These are phyloP conservation scores for Suillus tomentosus DNA, from an alignment of 768 basidiomycete species.

Conservation along the genomic window DNA sequence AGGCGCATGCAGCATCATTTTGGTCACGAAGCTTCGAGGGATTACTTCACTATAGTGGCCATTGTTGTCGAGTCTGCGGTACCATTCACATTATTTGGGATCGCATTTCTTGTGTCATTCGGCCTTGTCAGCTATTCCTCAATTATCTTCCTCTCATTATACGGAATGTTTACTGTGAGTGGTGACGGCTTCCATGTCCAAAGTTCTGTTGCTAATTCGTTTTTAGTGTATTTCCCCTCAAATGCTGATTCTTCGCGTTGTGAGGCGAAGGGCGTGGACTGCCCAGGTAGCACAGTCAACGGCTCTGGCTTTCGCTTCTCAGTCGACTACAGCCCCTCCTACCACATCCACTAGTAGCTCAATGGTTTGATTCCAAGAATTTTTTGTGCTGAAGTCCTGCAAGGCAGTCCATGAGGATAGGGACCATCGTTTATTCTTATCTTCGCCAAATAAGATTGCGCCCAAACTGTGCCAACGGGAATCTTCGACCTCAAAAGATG, in stretches of 20 bases:
- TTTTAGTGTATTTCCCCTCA: slow-evolving; percentile 19
- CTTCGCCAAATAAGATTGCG: not conserved
- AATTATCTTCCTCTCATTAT: slow-evolving; percentile 19
- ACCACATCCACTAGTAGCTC: no score
- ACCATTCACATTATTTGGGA: slow-evolving; percentile 18
- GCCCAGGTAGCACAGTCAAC: not conserved
- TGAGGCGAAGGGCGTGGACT: slow-evolving; percentile 15
- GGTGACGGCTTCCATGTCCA: not conserved
- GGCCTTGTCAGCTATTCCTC: slow-evolving; percentile 15
- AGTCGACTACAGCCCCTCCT: not conserved
- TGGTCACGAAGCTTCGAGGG: not conserved
- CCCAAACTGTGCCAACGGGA: no score
- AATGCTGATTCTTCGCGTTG: slow-evolving; percentile 21
- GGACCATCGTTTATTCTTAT: not conserved
- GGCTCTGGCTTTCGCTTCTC: not conserved
- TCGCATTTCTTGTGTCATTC: slow-evolving; percentile 17
- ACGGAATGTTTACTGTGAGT: slow-evolving; percentile 19
- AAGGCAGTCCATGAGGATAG: not conserved
- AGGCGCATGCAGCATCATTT: slow-evolving; percentile 8
- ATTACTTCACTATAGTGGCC: slow-evolving; percentile 13
- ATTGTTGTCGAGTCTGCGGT: slow-evolving; percentile 18
- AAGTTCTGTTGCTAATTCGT: not conserved
- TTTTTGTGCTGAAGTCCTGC: not conserved
- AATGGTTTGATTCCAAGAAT: no score
- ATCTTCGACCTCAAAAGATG: not conserved